A percentile compares a stretch with the other conserved stretches of the same genome.
These are phyloP conservation scores for Sporothrix sp. DNA, from an alignment of 2,329 filamentous ascomycete genomes.

Conservation along the genomic window DNA sequence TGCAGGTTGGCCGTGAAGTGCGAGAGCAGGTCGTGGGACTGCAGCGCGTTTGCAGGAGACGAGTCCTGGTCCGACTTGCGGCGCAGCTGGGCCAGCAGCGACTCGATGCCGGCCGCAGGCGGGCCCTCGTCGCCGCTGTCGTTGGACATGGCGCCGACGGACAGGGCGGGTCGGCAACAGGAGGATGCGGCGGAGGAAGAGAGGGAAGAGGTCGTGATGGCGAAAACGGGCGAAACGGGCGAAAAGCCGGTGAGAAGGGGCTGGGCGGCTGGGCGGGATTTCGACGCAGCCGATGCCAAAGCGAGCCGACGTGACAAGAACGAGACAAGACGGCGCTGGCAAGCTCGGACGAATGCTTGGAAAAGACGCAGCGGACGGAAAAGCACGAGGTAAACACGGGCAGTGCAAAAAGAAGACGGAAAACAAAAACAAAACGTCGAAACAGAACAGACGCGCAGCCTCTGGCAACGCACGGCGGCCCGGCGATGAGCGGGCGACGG, in stretches of 20 bases:
- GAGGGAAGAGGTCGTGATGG: neutral
- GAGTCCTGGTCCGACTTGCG: constrained; percentile 24
- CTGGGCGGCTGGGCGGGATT: too few species aligned
- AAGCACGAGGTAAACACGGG: too few species aligned
- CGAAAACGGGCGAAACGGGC: neutral
- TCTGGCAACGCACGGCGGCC: neutral
- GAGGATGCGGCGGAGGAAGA: too few species aligned
- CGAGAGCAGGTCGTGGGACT: constrained; percentile 24
- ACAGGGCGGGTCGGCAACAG: too few species aligned
- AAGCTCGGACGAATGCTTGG: too few species aligned
- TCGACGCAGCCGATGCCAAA: too few species aligned
- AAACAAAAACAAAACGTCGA: too few species aligned
- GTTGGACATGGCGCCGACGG: constrained; percentile 13
- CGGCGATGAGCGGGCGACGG: neutral
- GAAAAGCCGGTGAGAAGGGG: neutral
- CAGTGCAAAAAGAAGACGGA: too few species aligned
- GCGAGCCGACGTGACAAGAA: too few species aligned
- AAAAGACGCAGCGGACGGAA: too few species aligned
- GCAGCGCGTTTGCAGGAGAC: constrained; percentile 16
- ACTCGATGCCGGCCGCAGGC: constrained; percentile 28
- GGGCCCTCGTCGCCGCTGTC: constrained; percentile 16
- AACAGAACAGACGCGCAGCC: neutral
- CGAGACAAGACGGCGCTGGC: too few species aligned
- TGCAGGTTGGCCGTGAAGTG: constrained; percentile 18
- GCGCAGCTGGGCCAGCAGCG: constrained; percentile 33